These are phyloP conservation scores for Turnera subulata DNA, from an alignment of 345 rosid species.

Conservation along the genomic window DNA sequence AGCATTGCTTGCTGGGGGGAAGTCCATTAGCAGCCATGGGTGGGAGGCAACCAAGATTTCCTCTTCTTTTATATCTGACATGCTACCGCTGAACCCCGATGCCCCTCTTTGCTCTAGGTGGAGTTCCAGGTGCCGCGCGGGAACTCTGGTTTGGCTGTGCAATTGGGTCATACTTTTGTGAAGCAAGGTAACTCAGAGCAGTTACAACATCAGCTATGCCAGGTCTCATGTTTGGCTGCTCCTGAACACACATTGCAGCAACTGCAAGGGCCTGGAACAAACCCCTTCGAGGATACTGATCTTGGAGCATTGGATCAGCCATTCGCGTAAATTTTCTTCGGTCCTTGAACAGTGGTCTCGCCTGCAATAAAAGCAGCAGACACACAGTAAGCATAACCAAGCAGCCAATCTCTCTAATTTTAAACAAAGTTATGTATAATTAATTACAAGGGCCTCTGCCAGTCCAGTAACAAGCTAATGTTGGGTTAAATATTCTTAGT, in stretches of 20 bases:
- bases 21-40: too few species aligned
- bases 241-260: constrained; percentile 95
- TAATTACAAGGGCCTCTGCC: too few species aligned
- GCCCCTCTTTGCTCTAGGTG: constrained; percentile 49
- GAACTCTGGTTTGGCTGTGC: constrained; percentile 16
- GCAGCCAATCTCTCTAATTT: too few species aligned
- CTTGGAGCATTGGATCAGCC: constrained; percentile 77
- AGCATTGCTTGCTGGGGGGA: too few species aligned
- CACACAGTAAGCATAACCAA: too few species aligned
- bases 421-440: too few species aligned
- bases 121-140: constrained; percentile 41
- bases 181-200: constrained; percentile 74
- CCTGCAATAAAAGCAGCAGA: constrained; percentile 38
- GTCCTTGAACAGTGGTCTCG: constrained; percentile 82
- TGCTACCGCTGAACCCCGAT: constrained; percentile 24
- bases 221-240: constrained; percentile 79
- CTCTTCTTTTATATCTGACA: too few species aligned
- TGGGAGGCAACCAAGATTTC: too few species aligned
- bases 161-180: constrained; percentile 47
- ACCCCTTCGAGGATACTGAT: constrained; percentile 69
- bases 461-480: too few species aligned
- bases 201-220: constrained; percentile 67
- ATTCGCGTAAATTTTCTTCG: constrained; percentile 60
- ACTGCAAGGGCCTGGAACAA: constrained; percentile 87
- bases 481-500: too few species aligned